Evolutionary conservation across 2,329 filamentous ascomycete species (phyloP).

Genomic region (Colletotrichum tropicicola): DNA sequence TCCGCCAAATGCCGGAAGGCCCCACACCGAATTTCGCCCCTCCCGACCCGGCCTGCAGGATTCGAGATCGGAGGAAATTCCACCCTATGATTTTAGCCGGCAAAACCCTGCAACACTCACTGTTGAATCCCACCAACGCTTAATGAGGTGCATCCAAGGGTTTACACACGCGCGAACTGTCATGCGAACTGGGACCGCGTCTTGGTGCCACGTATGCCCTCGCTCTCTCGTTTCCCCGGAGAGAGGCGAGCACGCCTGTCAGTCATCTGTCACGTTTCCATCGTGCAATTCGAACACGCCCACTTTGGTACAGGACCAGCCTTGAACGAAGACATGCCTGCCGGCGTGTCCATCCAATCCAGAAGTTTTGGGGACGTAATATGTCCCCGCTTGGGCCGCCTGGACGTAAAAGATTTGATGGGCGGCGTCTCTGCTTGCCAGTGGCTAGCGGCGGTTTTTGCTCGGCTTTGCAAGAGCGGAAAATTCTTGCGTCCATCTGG

Average conservation of each 20-base stretch:
- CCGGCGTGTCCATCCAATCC: neutral
- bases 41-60: neutral
- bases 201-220: neutral
- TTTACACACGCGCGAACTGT: too few relatives aligned
- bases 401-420: slow-evolving; percentile 10
- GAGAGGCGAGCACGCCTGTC: neutral
- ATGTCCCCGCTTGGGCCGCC: slow-evolving; percentile 5
- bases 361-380: slow-evolving; percentile 9
- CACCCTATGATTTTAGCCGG: neutral
- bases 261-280: neutral
- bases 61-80: slow-evolving; percentile 3
- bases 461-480: slow-evolving; percentile 21
- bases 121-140: neutral
- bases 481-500: slow-evolving; percentile 23
- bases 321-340: neutral
- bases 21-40: slow-evolving; percentile 3
- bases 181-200: neutral
- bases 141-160: neutral
- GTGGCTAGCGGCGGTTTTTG: slow-evolving; percentile 22
- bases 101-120: neutral
- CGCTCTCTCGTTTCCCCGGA: neutral
- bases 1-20: slow-evolving; percentile 9
- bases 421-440: neutral
- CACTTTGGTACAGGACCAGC: neutral
- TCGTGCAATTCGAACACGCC: neutral